These are phyloP conservation scores for Citrus trifoliata DNA, from an alignment of 345 rosid genomes.

Conservation along the genomic window DNA sequence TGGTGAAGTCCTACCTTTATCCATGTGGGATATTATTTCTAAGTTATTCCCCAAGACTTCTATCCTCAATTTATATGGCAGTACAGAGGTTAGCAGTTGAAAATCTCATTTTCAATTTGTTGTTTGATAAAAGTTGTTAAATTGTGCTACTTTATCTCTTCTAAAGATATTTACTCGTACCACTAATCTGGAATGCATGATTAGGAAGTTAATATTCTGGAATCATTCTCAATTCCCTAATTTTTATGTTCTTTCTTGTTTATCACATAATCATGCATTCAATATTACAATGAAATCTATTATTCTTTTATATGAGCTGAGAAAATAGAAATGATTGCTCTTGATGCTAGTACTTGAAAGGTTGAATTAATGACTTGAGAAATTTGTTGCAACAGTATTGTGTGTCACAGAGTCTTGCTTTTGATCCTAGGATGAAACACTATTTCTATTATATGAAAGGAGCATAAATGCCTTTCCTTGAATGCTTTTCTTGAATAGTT, in stretches of 20 bases:
- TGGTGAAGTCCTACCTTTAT: constrained; percentile 78
- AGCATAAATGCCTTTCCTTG: not conserved
- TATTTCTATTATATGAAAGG: not conserved
- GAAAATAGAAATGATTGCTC: not conserved
- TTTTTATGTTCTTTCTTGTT: not conserved
- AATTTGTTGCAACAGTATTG: not conserved
- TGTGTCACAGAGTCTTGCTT: not conserved
- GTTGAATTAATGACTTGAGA: not conserved
- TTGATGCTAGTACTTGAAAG: not conserved
- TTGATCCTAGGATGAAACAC: not conserved
- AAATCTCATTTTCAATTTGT: constrained; percentile 1
- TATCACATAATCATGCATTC: not conserved
- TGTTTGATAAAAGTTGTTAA: not conserved
- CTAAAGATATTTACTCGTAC: not conserved
- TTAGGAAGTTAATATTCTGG: not conserved
- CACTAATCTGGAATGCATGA: not conserved
- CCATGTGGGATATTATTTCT: constrained; percentile 74
- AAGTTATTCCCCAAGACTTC: constrained; percentile 59
- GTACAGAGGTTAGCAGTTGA: constrained; percentile 74
- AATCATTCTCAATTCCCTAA: not conserved
- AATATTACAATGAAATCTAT: not conserved
- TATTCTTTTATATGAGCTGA: not conserved
- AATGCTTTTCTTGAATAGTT: not conserved
- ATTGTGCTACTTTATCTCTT: not conserved
- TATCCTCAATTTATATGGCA: constrained; percentile 87